A percentile compares a stretch with the other conserved stretches of the same genome.
phyloP scores from a whole-genome alignment of 2,329 filamentous ascomycete species.

The Aspergillus sp. region DNA sequence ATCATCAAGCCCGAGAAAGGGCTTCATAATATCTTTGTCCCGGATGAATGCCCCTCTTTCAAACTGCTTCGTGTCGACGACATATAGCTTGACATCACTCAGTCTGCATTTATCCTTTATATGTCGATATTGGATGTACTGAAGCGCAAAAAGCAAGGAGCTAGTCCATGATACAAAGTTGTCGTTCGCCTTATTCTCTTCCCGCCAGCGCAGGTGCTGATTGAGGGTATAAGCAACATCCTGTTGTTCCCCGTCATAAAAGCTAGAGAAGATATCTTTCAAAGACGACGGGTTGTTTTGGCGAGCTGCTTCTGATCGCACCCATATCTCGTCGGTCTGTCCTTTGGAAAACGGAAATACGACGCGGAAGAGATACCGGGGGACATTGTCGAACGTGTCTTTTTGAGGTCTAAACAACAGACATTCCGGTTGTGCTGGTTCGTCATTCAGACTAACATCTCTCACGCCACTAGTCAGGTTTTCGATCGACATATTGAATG shows the following conservation, averaged over 20 bases:
- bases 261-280: background rate
- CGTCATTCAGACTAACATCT: too few relatives aligned
- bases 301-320: background rate
- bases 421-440: background rate
- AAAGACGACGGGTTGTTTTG: background rate
- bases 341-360: background rate
- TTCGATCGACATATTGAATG: too few relatives aligned
- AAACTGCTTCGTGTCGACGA: conserved; percentile 10
- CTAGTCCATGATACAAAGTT: conserved; percentile 14
- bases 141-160: conserved; percentile 10
- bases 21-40: conserved; percentile 11
- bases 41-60: conserved; percentile 10
- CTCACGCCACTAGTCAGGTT: too few relatives aligned
- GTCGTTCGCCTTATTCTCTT: conserved; percentile 2
- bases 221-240: background rate
- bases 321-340: background rate
- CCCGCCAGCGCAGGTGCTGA: conserved; percentile 7
- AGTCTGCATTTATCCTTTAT: conserved; percentile 6
- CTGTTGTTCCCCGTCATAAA: background rate
- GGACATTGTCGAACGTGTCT: background rate
- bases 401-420: conserved; percentile 4
- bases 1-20: conserved; percentile 7
- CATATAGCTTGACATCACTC: conserved; percentile 10
- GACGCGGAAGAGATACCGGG: background rate
- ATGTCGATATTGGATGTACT: conserved; percentile 16